Evolutionary conservation across 2,329 filamentous ascomycete genomes (phyloP), one percentile per base, ranked within the genome.

Genomic region (Cladorrhinum sp.): DNA sequence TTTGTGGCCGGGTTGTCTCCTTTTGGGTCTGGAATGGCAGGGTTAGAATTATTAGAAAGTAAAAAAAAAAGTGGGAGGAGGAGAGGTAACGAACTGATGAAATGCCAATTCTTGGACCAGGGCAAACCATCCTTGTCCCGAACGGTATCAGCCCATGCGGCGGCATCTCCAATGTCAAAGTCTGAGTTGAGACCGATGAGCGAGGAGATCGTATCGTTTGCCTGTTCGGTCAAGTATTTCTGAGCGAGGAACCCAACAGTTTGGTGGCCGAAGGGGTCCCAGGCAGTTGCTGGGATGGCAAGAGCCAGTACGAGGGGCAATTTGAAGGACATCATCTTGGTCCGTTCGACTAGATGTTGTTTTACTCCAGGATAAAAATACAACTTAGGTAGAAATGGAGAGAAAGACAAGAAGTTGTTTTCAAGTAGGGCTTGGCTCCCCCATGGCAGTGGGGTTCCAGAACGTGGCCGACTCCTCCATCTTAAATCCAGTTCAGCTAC

Each of bases 21-120:
- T 24, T 58, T 58, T 33, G 60, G 60, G 23, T 62, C 20, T 55
- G 10, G 7, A 16, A 16, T 21, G 26, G 26, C 4, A 28, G 4
- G 4, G 26, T 28, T 28, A 28, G 9, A 28, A 28, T 42, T 36
- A 18, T 55, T 16, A 9, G 16, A 16, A 3, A 3, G 8, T 20
- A 12, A 3, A 24, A 30, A 14, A 4, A 54, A 20, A 21, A 20
- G 18, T 24, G 6, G 21, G 16, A 14, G 20, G 9, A 16, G 20
- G 5, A 51, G 26, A 16, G 21, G 14, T 4, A 42, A 55, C 26
- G 2, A 5, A 58, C 55, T 62, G 42, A 62, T 59, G 20, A 62
- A 62, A 42, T 62, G 60, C 60, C 60, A 62, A 33, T 55, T 59
- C 39, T 62, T 62, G 42, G 60, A 62, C 60, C 60, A 62, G 2